Conservation (phyloP, 75 land plant species). For the Pseudotsuga menziesii region DNA sequence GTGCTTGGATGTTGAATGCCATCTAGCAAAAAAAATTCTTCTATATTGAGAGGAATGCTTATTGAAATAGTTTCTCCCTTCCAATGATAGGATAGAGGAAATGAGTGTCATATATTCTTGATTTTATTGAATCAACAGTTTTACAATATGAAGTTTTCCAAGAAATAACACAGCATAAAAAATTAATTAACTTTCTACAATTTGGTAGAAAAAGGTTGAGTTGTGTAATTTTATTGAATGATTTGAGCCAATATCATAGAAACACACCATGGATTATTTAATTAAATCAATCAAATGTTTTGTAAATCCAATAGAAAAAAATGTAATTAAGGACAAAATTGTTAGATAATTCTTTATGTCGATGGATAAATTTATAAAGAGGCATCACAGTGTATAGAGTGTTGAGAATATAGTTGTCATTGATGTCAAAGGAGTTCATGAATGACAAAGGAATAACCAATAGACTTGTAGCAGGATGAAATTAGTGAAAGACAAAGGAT, state of each 20-base stretch:
- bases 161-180: constrained; percentile 13
- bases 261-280: neutral
- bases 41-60: constrained; percentile 46
- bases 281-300: neutral
- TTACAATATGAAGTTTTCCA: constrained; percentile 17
- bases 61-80: constrained; percentile 28
- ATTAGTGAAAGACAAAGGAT: too few relatives aligned
- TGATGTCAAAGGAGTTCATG: too few relatives aligned
- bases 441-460: too few relatives aligned
- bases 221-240: neutral
- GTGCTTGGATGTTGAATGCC: constrained; percentile 33
- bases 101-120: constrained; percentile 21
- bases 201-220: neutral
- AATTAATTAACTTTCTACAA: neutral
- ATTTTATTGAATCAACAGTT: constrained; percentile 33
- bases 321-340: neutral
- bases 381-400: neutral
- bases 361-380: neutral
- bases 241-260: neutral
- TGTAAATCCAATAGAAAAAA: neutral
- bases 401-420: too few relatives aligned
- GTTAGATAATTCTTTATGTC: neutral
- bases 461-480: too few relatives aligned
- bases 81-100: constrained; percentile 40
- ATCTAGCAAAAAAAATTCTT: constrained; percentile 41